Conservation (phyloP, 116 monocot species). For the Zostera marina region DNA sequence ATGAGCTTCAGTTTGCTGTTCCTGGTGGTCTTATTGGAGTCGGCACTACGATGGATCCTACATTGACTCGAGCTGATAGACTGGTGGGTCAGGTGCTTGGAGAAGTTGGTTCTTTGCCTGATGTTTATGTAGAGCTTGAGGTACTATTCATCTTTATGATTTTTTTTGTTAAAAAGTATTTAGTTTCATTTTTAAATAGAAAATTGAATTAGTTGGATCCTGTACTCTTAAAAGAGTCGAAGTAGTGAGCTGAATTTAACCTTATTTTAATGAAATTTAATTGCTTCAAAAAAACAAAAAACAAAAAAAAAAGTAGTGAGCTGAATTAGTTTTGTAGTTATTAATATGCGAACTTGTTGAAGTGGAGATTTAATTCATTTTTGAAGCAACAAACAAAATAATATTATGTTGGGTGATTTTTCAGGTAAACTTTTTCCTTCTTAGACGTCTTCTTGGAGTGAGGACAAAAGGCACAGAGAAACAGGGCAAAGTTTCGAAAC, state of each 20-base stretch:
- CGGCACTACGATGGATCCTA: conserved; percentile 96
- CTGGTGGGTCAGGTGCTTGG: conserved; percentile 97
- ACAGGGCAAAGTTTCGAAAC: conserved; percentile 79
- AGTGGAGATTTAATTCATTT: no score
- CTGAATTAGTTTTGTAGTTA: no score
- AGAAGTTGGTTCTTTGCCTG: conserved; percentile 82
- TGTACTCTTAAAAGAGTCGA: no score
- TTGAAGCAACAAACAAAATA: no score
- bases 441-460: conserved; percentile 85
- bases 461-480: conserved; percentile 91
- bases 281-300: no score
- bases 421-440: conserved; percentile 88
- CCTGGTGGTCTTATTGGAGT: conserved; percentile 96
- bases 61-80: conserved; percentile 77
- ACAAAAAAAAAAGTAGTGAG: no score
- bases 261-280: no score
- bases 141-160: conserved; percentile 11
- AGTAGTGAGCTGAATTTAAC: no score
- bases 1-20: conserved; percentile 94
- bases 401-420: neutral
- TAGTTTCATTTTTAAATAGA: no score
- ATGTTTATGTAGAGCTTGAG: conserved; percentile 93
- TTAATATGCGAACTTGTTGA: no score
- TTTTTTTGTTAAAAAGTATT: no score
- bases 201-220: no score